Evolutionary conservation across 2,329 filamentous ascomycete species (phyloP), one percentile per base, ranked within the genome.

Genomic region (Sporothrix protearum): DNA sequence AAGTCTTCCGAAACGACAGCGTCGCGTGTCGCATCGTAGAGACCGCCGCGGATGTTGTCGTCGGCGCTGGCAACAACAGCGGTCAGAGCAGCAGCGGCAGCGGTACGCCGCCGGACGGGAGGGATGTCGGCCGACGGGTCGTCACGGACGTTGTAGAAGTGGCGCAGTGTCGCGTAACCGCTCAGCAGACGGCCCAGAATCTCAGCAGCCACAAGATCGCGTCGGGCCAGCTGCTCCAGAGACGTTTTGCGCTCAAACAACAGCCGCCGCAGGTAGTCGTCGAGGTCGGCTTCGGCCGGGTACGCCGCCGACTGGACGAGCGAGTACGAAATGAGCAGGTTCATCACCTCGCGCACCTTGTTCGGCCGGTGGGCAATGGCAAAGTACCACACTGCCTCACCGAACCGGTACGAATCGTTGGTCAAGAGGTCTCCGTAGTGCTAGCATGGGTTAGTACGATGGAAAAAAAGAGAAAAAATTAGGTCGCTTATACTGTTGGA

Each of bases 91-190:
- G 87, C 85, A 0, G 91, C 92, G 5, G 94, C 92, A 16, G 94
- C 86, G 75, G 91, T 88, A 70, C 88, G 87, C 75, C 89, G 91
- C 25, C 90, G 84, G 14, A 87, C 84, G 28, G 89, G 81, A 0
- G 89, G 85, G 72, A 82, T 82, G 30, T 78, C 71, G 14, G 73
- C 71, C 55, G 33, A 69, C 7, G 71, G 73, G 67, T 75, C 74
- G 77, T 98, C 95, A 66, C 95, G 89, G n/a, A 94, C 86, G 74
- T 94, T 91, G 80, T 97, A 98, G 82, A 95, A 97, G 75, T 90
- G 91, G 47, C 95, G 91, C 25, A 98, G 84, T 0, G 94, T 97
- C 28, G 94, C 95, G 77, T 98, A 98, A 28, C 95, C 95, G 78
- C 92, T 96, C 10, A 97, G 88, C 81, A 94, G 91, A 73, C 91